phyloP scores from a whole-genome alignment of 257 asterid species.

The Scutellaria baicalensis region DNA sequence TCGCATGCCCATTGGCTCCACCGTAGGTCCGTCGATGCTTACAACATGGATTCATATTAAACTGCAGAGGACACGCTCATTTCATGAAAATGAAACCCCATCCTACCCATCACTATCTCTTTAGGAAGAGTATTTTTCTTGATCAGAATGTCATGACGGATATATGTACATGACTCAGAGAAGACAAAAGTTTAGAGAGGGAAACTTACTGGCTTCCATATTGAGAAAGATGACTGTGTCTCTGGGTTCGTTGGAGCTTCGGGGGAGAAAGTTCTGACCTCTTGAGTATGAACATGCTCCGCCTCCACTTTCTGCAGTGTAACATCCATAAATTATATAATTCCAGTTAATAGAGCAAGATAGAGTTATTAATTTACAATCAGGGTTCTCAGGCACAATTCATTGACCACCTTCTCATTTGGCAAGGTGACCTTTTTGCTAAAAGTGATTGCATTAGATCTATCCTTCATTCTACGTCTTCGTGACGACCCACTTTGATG shows the following conservation, averaged over 20 bases:
- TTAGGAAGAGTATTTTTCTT: not conserved
- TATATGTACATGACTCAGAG: not conserved
- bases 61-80: not conserved
- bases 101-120: not conserved
- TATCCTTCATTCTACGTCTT: constrained; percentile 27
- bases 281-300: constrained; percentile 29
- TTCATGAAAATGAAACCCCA: not conserved
- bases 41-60: not conserved
- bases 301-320: constrained; percentile 44
- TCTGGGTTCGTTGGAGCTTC: constrained; percentile 25
- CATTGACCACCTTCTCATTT: constrained; percentile 40
- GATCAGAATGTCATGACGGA: not conserved
- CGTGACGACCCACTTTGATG: constrained; percentile 36
- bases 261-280: constrained; percentile 20
- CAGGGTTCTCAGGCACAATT: constrained; percentile 9
- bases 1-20: no score
- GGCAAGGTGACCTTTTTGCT: constrained; percentile 36
- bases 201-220: constrained; percentile 42
- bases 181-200: constrained; percentile 1
- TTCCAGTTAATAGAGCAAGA: constrained; percentile 5
- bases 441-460: constrained; percentile 40
- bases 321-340: constrained; percentile 20
- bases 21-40: not conserved
- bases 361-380: constrained; percentile 1
- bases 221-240: constrained; percentile 23